Evolutionary conservation across 1,284 basidiomycete genomes (phyloP), one percentile per base, ranked within the genome.

Genomic region (Sporisorium reilianum): DNA sequence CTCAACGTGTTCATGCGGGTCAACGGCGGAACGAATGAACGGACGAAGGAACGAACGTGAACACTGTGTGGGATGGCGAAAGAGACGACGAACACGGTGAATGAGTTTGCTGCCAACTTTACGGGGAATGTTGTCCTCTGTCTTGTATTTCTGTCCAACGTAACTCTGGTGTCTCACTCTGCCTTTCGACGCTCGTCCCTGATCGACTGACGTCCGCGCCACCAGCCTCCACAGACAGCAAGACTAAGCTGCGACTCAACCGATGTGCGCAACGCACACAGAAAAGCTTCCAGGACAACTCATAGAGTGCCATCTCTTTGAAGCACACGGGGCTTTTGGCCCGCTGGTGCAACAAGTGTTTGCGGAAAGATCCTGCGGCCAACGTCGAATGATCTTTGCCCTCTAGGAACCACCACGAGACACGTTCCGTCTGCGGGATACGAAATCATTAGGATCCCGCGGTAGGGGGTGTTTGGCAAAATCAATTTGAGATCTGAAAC

Each of bases 111-210:
- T 34, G 32, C 32, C 12, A 34, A 9, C 9, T 30, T 14, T 3
- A 41, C 38, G 38, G 38, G 38, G 38, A 41, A 41, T 41, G 38
- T 20, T n/a, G 36, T 38, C n/a, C 5, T 30, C 28, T 30, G 5
- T 30, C 28, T 30, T 30, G 5, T 5, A 9, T 2, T 42, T 44
- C 41, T 44, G 41, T 11, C 9, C 20, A 20, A 12, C 41, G 22
- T 23, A 12, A n/a, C 20, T 20, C 12, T 12, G 20, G 11, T 23
- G 41, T 44, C 23, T 44, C 41, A 42, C 41, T 23, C 9, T 26
- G 2, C 23, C 14, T 44, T 45, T 28, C 26, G 45, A 48, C 26
- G 28, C 45, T 48, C 26, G 45, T 48, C 46, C 46, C 28, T 48
- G 46, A 48, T 48, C 46, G 46, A 48, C 46, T 20, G 28, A 25